Base-by-base conservation (phyloP, 2,329 filamentous ascomycete species). In the Davidsoniella virescens region DNA sequence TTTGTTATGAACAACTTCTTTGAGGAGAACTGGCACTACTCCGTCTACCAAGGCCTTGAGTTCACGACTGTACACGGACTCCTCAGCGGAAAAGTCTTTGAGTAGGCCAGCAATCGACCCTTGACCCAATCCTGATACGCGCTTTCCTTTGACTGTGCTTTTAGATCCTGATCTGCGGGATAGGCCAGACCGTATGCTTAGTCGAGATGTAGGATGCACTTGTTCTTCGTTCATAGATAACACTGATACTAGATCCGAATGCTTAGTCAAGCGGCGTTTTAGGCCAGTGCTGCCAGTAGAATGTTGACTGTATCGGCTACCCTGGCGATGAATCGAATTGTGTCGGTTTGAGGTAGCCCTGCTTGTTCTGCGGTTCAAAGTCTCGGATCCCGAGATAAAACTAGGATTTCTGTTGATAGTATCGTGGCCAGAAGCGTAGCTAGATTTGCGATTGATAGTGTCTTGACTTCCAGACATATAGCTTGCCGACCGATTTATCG, bases 191-290 rank as follows among this genome's bases (percentile, higher is more conserved):
- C 26, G 39, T 7, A 47, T 37, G 33, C 51, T 50, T 4, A 40
- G 14, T 78, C 60, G 82, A 87, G 52, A 80, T 73, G 45, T 73
- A 72, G 47, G 76, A 72, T 33, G 75, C 67, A 23, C 67, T 65
- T 65, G 65, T 51, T 77, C 67, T 53, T 80, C 71, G 0, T 82
- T 79, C 52, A 86, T 67, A 0, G 88, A 96, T 7, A 98, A 70
- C 2, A 94, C 87, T 0, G 92, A 96, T 38, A 98, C 86, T 20
- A 98, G 71, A 63, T 98, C 92, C 14, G 87, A 87, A 64, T 96
- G 88, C 53, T 85, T 94, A 3, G 88, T 94, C 38, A 94, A 72
- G 53, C 84, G 78, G 55, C 86, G 76, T 62, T 83, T 86, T 33
- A 86, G 67, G 41, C 70, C 72, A 40, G 26, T 43, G 16, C 47